Conservation (phyloP, 495 filamentous ascomycete species). For the Aspergillus leporis region DNA sequence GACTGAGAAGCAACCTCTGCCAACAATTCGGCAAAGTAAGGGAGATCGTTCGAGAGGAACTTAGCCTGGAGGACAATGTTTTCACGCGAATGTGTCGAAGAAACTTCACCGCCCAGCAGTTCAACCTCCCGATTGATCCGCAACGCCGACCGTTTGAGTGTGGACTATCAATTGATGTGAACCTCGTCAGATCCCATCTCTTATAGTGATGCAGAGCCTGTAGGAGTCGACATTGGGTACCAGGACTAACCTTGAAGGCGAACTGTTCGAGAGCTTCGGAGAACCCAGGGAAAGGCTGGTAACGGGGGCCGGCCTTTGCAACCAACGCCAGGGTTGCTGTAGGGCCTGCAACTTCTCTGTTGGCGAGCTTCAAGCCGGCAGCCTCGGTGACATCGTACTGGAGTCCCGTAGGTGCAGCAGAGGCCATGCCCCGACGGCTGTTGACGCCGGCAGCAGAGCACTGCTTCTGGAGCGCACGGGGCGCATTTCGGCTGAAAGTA, state of each 20-base stretch:
- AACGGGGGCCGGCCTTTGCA: slow-evolving; percentile 88
- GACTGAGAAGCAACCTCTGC: slow-evolving; percentile 87
- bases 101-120: slow-evolving; percentile 85
- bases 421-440: slow-evolving; percentile 73
- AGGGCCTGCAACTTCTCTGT: slow-evolving; percentile 81
- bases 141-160: slow-evolving; percentile 78
- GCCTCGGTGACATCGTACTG: slow-evolving; percentile 86
- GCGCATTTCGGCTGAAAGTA: slow-evolving; percentile 73
- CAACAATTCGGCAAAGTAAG: slow-evolving; percentile 96
- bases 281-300: slow-evolving; percentile 84
- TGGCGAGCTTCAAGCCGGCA: slow-evolving; percentile 85
- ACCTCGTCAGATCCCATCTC: slow-evolving; percentile 9
- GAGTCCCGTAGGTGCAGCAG: slow-evolving; percentile 76
- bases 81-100: slow-evolving; percentile 84
- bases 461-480: slow-evolving; percentile 70
- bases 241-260: slow-evolving; percentile 83
- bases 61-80: slow-evolving; percentile 88
- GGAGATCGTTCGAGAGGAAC: slow-evolving; percentile 91
- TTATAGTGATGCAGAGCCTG: background rate
- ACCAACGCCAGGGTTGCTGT: slow-evolving; percentile 89
- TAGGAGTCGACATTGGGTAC: slow-evolving; percentile 25
- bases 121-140: slow-evolving; percentile 94
- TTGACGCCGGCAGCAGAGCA: slow-evolving; percentile 53
- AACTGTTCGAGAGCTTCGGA: slow-evolving; percentile 87
- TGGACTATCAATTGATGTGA: slow-evolving; percentile 60